These are phyloP conservation scores for Pleurostoma richardsiae DNA, from an alignment of 2,329 filamentous ascomycete species.

Conservation along the genomic window DNA sequence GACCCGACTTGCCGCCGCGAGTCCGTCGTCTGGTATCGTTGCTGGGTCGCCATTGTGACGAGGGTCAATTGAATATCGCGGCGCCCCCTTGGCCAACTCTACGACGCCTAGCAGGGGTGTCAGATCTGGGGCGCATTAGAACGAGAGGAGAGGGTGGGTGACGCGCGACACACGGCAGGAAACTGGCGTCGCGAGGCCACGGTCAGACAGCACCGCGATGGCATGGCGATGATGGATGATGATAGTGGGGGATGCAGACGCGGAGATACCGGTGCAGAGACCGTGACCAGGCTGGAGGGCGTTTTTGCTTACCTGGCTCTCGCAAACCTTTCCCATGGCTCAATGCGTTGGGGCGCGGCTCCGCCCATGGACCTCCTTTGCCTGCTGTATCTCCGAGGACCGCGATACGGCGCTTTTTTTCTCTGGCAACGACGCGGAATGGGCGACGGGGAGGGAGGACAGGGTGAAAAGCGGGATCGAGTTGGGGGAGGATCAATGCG, in stretches of 20 bases:
- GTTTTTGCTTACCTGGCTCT: constrained; percentile 34
- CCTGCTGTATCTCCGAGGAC: not conserved
- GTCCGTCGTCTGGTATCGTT: constrained; percentile 21
- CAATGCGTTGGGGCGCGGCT: constrained; percentile 32
- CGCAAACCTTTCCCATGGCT: constrained; percentile 43
- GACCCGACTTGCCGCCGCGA: constrained; percentile 49
- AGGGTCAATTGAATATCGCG: constrained; percentile 13
- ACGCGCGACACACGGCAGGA: too few relatives aligned
- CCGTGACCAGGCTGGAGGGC: too few relatives aligned
- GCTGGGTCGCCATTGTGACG: not conserved
- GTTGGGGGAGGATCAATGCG: constrained; percentile 9
- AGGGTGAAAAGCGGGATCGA: constrained; percentile 3
- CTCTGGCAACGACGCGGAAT: too few relatives aligned
- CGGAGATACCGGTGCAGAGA: too few relatives aligned
- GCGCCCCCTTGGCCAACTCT: constrained; percentile 31
- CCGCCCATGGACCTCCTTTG: constrained; percentile 33
- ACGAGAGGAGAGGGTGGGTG: too few relatives aligned
- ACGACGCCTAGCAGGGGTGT: constrained; percentile 29
- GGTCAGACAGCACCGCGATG: too few relatives aligned
- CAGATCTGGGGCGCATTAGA: too few relatives aligned
- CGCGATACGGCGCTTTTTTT: too few relatives aligned
- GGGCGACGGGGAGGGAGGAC: constrained; percentile 5
- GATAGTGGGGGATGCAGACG: too few relatives aligned
- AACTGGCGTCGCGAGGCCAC: too few relatives aligned
- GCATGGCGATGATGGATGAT: too few relatives aligned